These are phyloP conservation scores for Trypanosoma boissoni DNA, from an alignment of 208 protist genomes.

Conservation along the genomic window DNA sequence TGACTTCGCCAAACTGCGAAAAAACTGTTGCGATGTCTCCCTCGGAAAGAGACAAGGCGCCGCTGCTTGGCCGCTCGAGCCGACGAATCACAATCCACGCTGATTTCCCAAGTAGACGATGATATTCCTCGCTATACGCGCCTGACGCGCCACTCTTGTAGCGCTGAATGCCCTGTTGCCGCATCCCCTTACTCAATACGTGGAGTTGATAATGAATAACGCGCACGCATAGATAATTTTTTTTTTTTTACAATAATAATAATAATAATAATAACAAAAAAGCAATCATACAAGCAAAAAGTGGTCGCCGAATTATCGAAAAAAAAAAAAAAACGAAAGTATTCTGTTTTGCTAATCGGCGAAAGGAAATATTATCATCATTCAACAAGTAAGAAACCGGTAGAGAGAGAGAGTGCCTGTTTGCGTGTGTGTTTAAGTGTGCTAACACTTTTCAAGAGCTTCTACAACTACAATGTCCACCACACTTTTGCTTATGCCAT, in stretches of 20 bases:
- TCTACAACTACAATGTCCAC: no score
- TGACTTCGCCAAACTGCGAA: constrained; percentile 84
- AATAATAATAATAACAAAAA: constrained; percentile 3
- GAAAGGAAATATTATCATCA: no score
- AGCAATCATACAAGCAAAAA: background rate
- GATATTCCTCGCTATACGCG: constrained; percentile 68
- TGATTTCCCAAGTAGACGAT: constrained; percentile 57
- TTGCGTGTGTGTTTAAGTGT: no score
- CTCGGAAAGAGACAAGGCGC: constrained; percentile 50
- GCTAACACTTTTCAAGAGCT: no score
- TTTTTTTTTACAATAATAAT: constrained; percentile 7
- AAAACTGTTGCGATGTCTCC: constrained; percentile 85
- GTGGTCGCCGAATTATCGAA: background rate
- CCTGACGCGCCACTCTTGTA: constrained; percentile 54
- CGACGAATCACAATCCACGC: constrained; percentile 72
- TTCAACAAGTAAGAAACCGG: no score
- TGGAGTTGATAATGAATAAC: constrained; percentile 2
- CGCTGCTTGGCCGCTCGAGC: constrained; percentile 26
- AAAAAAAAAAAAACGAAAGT: constrained; percentile 5
- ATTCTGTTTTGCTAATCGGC: background rate
- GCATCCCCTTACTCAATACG: background rate
- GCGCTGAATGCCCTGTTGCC: constrained; percentile 13
- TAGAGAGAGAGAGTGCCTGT: no score
- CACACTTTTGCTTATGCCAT: no score
- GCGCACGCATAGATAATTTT: no score